These are phyloP conservation scores for Suillus decipiens DNA, from an alignment of 768 basidiomycete species.

Conservation along the genomic window DNA sequence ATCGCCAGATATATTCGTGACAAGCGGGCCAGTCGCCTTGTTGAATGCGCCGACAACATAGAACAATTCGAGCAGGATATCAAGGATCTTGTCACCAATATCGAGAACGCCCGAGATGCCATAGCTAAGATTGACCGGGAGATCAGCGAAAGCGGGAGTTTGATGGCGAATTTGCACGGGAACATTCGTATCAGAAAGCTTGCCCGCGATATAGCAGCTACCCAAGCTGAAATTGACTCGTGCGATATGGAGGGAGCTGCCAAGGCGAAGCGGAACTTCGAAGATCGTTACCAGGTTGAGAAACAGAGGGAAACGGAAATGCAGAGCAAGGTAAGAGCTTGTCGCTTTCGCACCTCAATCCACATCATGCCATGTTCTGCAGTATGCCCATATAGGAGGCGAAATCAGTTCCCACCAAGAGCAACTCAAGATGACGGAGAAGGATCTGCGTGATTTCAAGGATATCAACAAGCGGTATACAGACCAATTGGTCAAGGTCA, in stretches of 20 bases:
- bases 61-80: conserved; percentile 49
- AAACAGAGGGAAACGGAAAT: conserved; percentile 73
- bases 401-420: conserved; percentile 75
- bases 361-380: conserved; percentile 9
- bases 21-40: conserved; percentile 58
- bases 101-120: conserved; percentile 41
- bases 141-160: conserved; percentile 73
- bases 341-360: conserved; percentile 11
- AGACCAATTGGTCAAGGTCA: conserved; percentile 91
- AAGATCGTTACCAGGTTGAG: conserved; percentile 72
- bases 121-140: conserved; percentile 72
- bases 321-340: conserved; percentile 58
- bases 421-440: conserved; percentile 64
- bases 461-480: conserved; percentile 84
- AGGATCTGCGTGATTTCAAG: conserved; percentile 83
- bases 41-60: conserved; percentile 59
- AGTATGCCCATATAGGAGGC: conserved; percentile 83
- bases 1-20: conserved; percentile 68
- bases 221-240: conserved; percentile 69
- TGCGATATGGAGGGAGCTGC: conserved; percentile 86
- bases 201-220: conserved; percentile 61
- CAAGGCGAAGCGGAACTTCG: conserved; percentile 81
- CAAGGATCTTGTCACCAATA: conserved; percentile 38
- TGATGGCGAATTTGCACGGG: conserved; percentile 71
- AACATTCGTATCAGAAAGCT: conserved; percentile 80